Evolutionary conservation across 768 basidiomycete species (phyloP).

Genomic region (Auriscalpium microsporum): DNA sequence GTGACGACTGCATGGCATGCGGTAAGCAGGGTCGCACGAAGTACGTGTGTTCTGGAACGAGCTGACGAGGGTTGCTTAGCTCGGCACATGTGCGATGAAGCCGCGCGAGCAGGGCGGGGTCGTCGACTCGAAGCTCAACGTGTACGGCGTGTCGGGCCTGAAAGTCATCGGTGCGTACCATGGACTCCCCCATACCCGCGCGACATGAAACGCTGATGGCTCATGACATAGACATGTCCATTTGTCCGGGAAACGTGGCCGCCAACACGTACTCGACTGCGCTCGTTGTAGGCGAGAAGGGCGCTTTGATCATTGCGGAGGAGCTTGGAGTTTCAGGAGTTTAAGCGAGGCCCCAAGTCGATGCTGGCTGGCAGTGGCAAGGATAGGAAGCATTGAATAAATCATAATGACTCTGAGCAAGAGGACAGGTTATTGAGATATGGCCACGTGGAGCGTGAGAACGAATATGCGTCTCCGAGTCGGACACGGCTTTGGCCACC

Average conservation of each 20-base stretch:
- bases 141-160: slow-evolving; percentile 48
- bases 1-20: slow-evolving; percentile 27
- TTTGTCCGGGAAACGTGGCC: slow-evolving; percentile 29
- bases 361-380: neutral
- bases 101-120: slow-evolving; percentile 47
- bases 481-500: too few relatives aligned
- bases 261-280: slow-evolving; percentile 36
- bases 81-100: slow-evolving; percentile 64
- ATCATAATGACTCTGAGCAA: too few relatives aligned
- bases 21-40: slow-evolving; percentile 10
- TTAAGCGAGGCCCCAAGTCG: neutral
- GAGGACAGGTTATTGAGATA: too few relatives aligned
- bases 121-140: slow-evolving; percentile 49
- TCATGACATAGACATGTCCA: slow-evolving; percentile 19
- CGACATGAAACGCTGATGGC: neutral
- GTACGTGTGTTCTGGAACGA: neutral
- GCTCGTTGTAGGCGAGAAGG: slow-evolving; percentile 47
- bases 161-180: slow-evolving; percentile 37
- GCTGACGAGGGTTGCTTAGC: slow-evolving; percentile 15
- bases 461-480: too few relatives aligned
- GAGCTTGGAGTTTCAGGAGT: slow-evolving; percentile 29
- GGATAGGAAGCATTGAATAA: neutral
- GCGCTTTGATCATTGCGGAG: slow-evolving; percentile 46
- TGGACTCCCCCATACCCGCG: neutral
- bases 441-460: too few relatives aligned